These are phyloP conservation scores for Hypomontagnella submonticulosa DNA, from an alignment of 495 filamentous ascomycete genomes.

Conservation along the genomic window DNA sequence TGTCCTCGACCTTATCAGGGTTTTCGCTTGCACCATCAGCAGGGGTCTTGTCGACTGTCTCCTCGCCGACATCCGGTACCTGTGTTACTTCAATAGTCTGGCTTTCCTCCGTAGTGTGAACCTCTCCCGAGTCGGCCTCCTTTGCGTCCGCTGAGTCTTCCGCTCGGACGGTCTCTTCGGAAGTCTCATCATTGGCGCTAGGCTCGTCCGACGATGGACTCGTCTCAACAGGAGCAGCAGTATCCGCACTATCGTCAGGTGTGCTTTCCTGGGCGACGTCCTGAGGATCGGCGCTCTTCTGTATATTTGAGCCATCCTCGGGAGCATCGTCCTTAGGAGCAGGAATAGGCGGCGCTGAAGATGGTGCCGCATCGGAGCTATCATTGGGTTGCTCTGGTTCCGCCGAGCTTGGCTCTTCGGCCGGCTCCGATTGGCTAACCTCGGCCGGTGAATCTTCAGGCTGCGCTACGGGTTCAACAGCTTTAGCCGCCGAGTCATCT, in stretches of 20 bases:
- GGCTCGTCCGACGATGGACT: background rate
- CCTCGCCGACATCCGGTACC: background rate
- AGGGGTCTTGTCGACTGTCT: constrained; percentile 1
- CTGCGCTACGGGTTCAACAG: background rate
- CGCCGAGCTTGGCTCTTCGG: background rate
- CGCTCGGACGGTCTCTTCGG: background rate
- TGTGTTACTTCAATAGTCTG: constrained; percentile 18
- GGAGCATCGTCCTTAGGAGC: background rate
- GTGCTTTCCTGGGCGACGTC: background rate
- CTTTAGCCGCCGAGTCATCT: background rate
- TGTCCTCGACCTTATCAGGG: background rate
- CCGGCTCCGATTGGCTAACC: background rate
- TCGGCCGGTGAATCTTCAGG: constrained; percentile 8
- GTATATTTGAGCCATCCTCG: background rate
- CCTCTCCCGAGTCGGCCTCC: constrained; percentile 12
- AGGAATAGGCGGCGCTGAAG: background rate
- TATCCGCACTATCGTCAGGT: background rate
- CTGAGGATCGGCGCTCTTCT: background rate
- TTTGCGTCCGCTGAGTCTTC: constrained; percentile 3
- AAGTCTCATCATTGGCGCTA: background rate
- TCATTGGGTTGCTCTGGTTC: constrained; percentile 12
- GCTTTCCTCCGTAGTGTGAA: constrained; percentile 1
- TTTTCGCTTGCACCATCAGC: background rate
- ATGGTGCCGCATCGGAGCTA: background rate
- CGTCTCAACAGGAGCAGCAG: background rate